These are phyloP conservation scores for Aspergillus sclerotiicarbonarius DNA, from an alignment of 495 filamentous ascomycete species.

Conservation along the genomic window DNA sequence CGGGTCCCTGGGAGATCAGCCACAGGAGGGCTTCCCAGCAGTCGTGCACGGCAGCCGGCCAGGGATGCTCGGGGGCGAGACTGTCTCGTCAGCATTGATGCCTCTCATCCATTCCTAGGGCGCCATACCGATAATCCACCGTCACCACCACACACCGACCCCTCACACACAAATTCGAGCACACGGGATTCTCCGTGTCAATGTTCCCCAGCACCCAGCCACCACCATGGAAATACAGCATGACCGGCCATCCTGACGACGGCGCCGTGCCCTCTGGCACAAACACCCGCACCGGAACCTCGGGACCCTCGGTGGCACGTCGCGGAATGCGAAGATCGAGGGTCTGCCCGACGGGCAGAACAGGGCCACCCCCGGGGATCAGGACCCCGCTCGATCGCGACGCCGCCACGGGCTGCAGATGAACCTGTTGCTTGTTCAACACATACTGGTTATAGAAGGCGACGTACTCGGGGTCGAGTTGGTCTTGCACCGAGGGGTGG, in stretches of 20 bases:
- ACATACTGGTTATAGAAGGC: conserved; percentile 55
- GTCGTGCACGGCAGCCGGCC: conserved; percentile 56
- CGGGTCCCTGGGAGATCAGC: conserved; percentile 42
- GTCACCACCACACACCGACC: conserved; percentile 52
- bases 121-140: conserved; percentile 51
- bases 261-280: conserved; percentile 45
- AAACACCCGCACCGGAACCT: conserved; percentile 46
- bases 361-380: conserved; percentile 53
- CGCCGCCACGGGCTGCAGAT: conserved; percentile 52
- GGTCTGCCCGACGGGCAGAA: conserved; percentile 48
- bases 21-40: conserved; percentile 58
- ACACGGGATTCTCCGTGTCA: conserved; percentile 58
- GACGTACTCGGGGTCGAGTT: conserved; percentile 52
- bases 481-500: conserved; percentile 46
- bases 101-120: background rate
- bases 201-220: conserved; percentile 61
- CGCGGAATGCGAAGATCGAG: conserved; percentile 47
- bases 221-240: conserved; percentile 58
- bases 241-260: conserved; percentile 50
- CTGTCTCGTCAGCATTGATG: conserved; percentile 19
- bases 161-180: conserved; percentile 51
- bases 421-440: conserved; percentile 47
- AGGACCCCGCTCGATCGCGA: conserved; percentile 52
- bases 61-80: conserved; percentile 56
- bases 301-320: conserved; percentile 45